Percentiles rank a stretch among this genome's conserved stretches.
Evolutionary conservation across 306 rosid species (phyloP).

Genomic region (Begonia loranthoides): DNA sequence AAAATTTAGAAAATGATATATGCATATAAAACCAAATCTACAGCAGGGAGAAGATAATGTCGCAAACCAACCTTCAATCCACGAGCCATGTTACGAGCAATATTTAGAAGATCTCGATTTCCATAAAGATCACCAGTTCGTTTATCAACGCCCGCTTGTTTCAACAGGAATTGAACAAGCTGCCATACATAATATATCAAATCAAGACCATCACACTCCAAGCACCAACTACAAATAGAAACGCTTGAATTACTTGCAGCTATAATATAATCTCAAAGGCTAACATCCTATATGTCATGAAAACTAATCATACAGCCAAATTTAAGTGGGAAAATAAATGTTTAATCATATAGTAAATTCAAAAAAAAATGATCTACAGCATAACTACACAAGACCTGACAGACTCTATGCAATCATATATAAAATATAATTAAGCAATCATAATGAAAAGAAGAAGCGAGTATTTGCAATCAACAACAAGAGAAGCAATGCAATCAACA

Average conservation of each 20-base stretch:
- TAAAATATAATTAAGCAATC: neutral
- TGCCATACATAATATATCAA: conserved; percentile 28
- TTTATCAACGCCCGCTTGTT: conserved; percentile 95
- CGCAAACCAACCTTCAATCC: conserved; percentile 64
- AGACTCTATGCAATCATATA: neutral
- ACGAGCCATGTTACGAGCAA: conserved; percentile 98
- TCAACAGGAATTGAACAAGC: conserved; percentile 93
- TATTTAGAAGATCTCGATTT: conserved; percentile 79
- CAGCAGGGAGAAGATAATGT: conserved; percentile 10
- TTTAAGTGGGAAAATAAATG: no score
- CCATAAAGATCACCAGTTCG: conserved; percentile 84
- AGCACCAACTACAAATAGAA: conserved; percentile 6
- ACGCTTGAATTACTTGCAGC: conserved; percentile 5
- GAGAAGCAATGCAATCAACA: neutral
- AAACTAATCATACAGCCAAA: no score
- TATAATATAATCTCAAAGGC: neutral
- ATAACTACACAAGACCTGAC: no score
- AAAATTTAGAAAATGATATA: conserved; percentile 12
- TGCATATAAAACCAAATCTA: conserved; percentile 13
- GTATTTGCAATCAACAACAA: neutral
- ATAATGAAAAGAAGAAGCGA: neutral
- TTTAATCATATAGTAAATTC: no score
- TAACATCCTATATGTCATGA: no score
- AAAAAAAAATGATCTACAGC: no score
- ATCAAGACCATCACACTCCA: conserved; percentile 22